phyloP scores from a whole-genome alignment of 1,139 yeast species.

The Yamadazyma taylorii region DNA sequence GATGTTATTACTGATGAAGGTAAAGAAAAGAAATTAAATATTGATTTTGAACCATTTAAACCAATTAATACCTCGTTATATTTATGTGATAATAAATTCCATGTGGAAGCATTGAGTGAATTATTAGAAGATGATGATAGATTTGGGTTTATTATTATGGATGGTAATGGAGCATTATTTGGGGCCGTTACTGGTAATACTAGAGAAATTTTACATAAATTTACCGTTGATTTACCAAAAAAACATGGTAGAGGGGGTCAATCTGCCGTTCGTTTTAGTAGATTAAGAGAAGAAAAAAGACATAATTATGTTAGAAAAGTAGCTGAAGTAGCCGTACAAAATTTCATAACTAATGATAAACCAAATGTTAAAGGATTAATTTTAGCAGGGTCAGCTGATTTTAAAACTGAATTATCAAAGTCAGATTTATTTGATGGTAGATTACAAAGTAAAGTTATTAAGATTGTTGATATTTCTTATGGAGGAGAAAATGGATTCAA shows the following conservation, averaged over 20 bases:
- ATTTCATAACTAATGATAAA: constrained; percentile 89
- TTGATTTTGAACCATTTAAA: constrained; percentile 96
- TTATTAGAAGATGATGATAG: constrained; percentile 91
- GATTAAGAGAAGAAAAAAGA: constrained; percentile 98
- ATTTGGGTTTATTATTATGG: constrained; percentile 97
- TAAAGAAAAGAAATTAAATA: constrained; percentile 90
- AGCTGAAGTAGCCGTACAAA: constrained; percentile 97
- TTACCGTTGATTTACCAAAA: constrained; percentile 95
- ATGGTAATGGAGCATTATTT: constrained; percentile 96
- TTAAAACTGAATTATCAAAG: constrained; percentile 88
- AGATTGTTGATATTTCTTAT: constrained; percentile 93
- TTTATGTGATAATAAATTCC: constrained; percentile 96
- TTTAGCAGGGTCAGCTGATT: constrained; percentile 98
- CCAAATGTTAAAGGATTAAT: constrained; percentile 92
- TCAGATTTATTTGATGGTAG: constrained; percentile 92
- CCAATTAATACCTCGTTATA: constrained; percentile 96
- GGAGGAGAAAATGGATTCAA: constrained; percentile 99
- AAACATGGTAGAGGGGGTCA: constrained; percentile 99
- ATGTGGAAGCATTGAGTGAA: constrained; percentile 94
- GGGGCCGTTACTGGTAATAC: constrained; percentile 98
- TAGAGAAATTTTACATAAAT: constrained; percentile 92
- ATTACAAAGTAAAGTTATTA: constrained; percentile 81
- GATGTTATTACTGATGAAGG: constrained; percentile 97
- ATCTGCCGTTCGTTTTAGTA: constrained; percentile 97
- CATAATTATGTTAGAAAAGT: constrained; percentile 98